Conservation (phyloP, 2,329 filamentous ascomycete genomes). For the Trichoderma atrobrunneum region DNA sequence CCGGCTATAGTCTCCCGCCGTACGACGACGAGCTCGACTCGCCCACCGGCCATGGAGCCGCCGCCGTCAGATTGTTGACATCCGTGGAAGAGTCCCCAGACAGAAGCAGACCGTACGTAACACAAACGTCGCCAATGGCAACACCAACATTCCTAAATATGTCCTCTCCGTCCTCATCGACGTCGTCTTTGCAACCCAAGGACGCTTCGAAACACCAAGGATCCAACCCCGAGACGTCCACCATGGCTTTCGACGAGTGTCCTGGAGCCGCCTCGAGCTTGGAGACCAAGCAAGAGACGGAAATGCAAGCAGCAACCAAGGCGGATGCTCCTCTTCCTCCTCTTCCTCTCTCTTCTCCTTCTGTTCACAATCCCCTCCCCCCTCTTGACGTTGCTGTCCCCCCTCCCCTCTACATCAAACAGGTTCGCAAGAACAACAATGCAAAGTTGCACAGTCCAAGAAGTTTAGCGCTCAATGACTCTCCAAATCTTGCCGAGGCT, state of each 20-base stretch:
- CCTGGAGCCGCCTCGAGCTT: constrained; percentile 11
- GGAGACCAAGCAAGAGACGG: not conserved
- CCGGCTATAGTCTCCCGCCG: constrained; percentile 55
- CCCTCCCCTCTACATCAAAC: constrained; percentile 1
- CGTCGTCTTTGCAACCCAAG: constrained; percentile 10
- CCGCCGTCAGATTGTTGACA: constrained; percentile 60
- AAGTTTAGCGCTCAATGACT: constrained; percentile 26
- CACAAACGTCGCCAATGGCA: constrained; percentile 16
- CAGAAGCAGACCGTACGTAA: constrained; percentile 19
- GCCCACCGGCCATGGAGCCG: constrained; percentile 46
- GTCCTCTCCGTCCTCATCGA: not conserved
- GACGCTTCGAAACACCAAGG: not conserved
- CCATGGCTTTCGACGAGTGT: constrained; percentile 20
- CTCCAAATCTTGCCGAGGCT: constrained; percentile 36
- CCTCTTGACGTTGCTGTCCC: not conserved
- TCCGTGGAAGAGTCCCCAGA: constrained; percentile 56
- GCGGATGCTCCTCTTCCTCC: constrained; percentile 10
- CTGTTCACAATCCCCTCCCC: constrained; percentile 15
- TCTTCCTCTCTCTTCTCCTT: not conserved
- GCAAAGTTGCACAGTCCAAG: constrained; percentile 49
- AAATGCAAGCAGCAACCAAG: constrained; percentile 13
- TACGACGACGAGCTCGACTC: constrained; percentile 53
- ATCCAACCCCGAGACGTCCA: not conserved
- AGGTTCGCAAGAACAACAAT: constrained; percentile 24
- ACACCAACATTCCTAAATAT: constrained; percentile 18